Evolutionary conservation across 2,329 filamentous ascomycete species (phyloP), one percentile per base, ranked within the genome.

Genomic region (Colletotrichum endophyticum): DNA sequence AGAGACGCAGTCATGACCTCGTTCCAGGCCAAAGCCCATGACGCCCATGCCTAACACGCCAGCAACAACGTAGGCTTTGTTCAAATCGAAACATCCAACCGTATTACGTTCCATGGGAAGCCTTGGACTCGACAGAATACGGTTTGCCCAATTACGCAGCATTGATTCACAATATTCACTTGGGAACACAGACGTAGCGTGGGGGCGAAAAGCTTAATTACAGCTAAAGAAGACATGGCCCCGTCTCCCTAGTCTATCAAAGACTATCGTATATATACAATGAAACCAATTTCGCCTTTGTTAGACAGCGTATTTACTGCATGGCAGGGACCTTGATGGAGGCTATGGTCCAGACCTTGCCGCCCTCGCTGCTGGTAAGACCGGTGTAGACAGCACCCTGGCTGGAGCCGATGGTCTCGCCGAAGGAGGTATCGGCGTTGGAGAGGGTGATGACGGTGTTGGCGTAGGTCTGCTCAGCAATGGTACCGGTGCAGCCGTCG

Each of bases 371-470:
- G 32, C 82, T 84, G 15, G 73, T 81, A 15, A 86, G 72, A 2
- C 83, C 82, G 6, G 79, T 81, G 69, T 85, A 86, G 0, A 80
- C 84, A 4, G 84, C 83, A 32, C 84, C 84, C 6, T 76, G 75
- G 62, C 78, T 80, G n/a, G 77, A 72, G 8, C 78, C 74, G 28
- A 83, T 77, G 7, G 81, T 84, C 25, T 77, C 73, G 49, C 80
- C 80, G 66, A 83, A 85, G 9, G 78, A 77, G 27, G 79, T 79
- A 73, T 84, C 85, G 1, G 83, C 81, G 7, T 79, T 78, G 1
- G 81, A 81, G 7, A 87, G 81, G 19, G 84, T 86, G 72, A 87
- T 84, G n/a, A 79, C 79, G 1, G 84, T 87, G 73, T 86, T 83
- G 56, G 82, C 70, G 77, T 87, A 87, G 19, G 81, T 79, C 79